Evolutionary conservation across 2,329 filamentous ascomycete genomes (phyloP).

Genomic region (Fusarium nelsonii): DNA sequence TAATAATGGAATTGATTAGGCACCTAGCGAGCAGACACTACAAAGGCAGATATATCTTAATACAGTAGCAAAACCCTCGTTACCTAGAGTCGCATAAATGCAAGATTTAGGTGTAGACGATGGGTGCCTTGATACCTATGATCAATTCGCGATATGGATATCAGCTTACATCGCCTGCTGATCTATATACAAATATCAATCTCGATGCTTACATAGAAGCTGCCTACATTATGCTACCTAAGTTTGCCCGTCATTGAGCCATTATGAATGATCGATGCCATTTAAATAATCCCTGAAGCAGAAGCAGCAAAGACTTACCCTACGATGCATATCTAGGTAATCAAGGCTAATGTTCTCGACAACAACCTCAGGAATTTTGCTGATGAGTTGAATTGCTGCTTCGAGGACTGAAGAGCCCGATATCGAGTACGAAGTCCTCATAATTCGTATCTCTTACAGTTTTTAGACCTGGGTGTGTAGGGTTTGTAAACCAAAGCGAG

Average conservation of each 20-base stretch:
- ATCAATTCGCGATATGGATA: not conserved
- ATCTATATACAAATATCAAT: no score
- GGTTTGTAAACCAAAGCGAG: no score
- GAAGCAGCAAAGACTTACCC: not conserved
- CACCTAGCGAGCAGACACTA: not conserved
- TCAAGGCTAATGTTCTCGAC: not conserved
- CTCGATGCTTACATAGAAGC: not conserved
- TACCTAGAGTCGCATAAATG: not conserved
- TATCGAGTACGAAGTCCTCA: not conserved
- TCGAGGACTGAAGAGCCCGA: no score
- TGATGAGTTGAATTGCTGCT: not conserved
- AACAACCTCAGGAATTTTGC: not conserved
- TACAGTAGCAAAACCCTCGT: not conserved
- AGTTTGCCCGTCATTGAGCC: not conserved
- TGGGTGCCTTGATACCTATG: not conserved
- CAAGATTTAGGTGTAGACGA: not conserved
- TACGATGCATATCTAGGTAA: no score
- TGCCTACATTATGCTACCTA: not conserved
- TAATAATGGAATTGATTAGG: not conserved
- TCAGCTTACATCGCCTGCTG: not conserved
- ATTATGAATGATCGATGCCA: not conserved
- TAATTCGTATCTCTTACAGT: not conserved
- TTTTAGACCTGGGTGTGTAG: not conserved
- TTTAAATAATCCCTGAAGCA: not conserved
- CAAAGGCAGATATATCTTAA: not conserved